Percentiles rank a stretch among this genome's conserved stretches.
These are phyloP conservation scores for Psidium guajava DNA, from an alignment of 345 rosid species.

Conservation along the genomic window DNA sequence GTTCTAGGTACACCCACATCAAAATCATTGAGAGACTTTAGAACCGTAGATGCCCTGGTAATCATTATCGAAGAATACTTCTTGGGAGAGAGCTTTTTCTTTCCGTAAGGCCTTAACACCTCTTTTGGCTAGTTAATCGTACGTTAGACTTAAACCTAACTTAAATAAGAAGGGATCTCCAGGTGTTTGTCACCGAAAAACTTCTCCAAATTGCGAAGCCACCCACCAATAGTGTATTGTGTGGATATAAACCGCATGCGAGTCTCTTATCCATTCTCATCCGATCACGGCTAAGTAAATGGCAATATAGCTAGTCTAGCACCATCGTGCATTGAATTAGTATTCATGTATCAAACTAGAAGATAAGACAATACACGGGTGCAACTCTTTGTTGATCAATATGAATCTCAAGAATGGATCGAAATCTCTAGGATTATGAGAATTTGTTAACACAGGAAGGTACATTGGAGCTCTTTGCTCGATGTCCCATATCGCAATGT, in stretches of 20 bases:
- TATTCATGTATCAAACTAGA: neutral
- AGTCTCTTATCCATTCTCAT: neutral
- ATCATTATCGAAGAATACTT: neutral
- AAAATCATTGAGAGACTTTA: neutral
- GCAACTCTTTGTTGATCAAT: neutral
- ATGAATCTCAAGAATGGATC: neutral
- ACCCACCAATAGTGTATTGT: neutral
- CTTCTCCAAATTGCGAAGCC: neutral
- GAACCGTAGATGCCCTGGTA: neutral
- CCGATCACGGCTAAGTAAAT: neutral
- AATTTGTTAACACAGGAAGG: neutral
- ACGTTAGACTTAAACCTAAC: neutral
- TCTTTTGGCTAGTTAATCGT: neutral
- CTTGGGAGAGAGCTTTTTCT: neutral
- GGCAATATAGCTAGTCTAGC: neutral
- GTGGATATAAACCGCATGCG: neutral
- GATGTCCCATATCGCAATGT: neutral
- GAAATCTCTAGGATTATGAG: neutral
- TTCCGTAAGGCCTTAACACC: neutral
- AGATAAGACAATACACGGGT: neutral
- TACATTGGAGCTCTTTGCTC: neutral
- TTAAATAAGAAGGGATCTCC: neutral
- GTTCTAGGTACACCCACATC: neutral
- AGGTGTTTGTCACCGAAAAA: neutral
- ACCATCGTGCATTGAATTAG: neutral